phyloP scores from a whole-genome alignment of 2,329 filamentous ascomycete genomes.

The Talaromyces verruculosus region DNA sequence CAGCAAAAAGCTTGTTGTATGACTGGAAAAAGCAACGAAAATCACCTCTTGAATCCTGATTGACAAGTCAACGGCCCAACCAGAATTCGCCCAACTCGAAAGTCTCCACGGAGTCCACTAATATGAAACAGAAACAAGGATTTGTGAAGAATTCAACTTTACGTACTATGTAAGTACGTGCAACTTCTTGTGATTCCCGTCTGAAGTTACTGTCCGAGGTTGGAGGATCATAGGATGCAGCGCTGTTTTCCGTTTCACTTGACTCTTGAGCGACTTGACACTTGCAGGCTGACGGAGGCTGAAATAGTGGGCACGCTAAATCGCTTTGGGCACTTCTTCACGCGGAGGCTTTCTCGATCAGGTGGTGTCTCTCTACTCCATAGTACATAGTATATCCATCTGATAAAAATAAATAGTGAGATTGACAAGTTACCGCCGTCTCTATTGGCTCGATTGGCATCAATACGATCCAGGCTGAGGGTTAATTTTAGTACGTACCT shows the following conservation, averaged over 20 bases:
- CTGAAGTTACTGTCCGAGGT: too few relatives aligned
- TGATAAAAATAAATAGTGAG: neutral
- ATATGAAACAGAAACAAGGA: neutral
- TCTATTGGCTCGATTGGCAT: neutral
- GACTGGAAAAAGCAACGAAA: neutral
- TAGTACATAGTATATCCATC: neutral
- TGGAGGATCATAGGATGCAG: too few relatives aligned
- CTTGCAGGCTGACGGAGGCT: neutral
- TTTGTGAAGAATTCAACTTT: too few relatives aligned
- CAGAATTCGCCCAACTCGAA: neutral
- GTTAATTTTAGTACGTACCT: neutral
- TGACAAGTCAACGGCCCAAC: neutral
- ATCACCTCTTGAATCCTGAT: neutral
- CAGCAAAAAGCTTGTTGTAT: neutral
- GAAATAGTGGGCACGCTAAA: neutral
- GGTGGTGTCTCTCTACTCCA: neutral
- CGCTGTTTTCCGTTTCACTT: neutral
- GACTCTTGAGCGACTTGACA: neutral
- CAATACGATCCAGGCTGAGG: neutral
- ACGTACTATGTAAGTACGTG: neutral
- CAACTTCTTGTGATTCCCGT: neutral
- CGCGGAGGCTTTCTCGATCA: neutral
- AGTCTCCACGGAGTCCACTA: neutral
- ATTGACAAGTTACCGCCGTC: neutral
- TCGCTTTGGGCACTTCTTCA: neutral